Percentiles rank a stretch among this genome's conserved stretches.
These are phyloP conservation scores for Clonostachys sp. DNA, from an alignment of 2,329 filamentous ascomycete species.

Conservation along the genomic window DNA sequence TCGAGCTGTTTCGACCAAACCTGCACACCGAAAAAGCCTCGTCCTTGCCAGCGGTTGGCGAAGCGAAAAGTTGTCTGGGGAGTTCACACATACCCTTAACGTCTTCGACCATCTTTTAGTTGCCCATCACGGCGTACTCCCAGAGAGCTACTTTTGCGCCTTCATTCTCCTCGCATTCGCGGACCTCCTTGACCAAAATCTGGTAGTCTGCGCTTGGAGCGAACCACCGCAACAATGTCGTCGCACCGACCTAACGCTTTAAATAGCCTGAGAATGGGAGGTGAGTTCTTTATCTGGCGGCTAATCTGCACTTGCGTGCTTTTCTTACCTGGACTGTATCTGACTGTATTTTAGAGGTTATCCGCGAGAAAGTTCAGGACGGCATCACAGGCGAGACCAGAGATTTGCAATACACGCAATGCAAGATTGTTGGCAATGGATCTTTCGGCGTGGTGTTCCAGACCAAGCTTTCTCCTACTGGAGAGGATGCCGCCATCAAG, in stretches of 20 bases:
- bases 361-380: slow-evolving; percentile 98
- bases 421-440: slow-evolving; percentile 98
- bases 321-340: not conserved
- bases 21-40: no score
- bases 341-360: slow-evolving; percentile 66
- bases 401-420: slow-evolving; percentile 97
- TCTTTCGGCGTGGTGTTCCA: slow-evolving; percentile 99
- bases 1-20: no score
- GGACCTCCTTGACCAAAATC: no score
- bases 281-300: slow-evolving; percentile 50
- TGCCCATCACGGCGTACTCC: slow-evolving; percentile 30
- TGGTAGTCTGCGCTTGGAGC: slow-evolving; percentile 8
- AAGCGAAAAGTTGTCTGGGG: no score
- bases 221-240: slow-evolving; percentile 59
- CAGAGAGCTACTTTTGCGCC: slow-evolving; percentile 15
- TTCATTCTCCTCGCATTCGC: not conserved
- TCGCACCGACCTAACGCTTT: slow-evolving; percentile 90
- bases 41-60: no score
- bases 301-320: slow-evolving; percentile 1
- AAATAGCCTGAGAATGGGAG: slow-evolving; percentile 87
- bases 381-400: slow-evolving; percentile 93
- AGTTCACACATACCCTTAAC: not conserved
- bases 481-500: slow-evolving; percentile 98
- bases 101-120: slow-evolving; percentile 5
- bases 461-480: slow-evolving; percentile 95